Base-by-base conservation (phyloP, 2,329 filamentous ascomycete genomes). In the Ophioceras dolichostomum region DNA sequence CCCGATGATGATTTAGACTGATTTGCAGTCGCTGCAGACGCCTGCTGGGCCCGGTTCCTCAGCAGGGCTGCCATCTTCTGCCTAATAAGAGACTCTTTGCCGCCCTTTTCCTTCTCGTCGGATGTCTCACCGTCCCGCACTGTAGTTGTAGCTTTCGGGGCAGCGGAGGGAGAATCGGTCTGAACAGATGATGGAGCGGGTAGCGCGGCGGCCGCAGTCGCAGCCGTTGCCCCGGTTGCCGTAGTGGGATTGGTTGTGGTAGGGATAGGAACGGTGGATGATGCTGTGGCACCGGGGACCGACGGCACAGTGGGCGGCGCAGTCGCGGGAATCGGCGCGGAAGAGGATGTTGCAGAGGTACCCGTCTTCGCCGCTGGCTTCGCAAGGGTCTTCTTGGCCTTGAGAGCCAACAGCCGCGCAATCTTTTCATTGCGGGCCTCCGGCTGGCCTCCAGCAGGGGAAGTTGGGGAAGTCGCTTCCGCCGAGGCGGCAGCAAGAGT, bases 1-100 rank as follows among this genome's bases (percentile, higher is more conserved):
- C n/a, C n/a, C n/a, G n/a, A n/a, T n/a, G n/a, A n/a, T n/a, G n/a
- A n/a, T n/a, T n/a, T n/a, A n/a, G n/a, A n/a, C n/a, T n/a, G n/a
- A n/a, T n/a, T n/a, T n/a, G n/a, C n/a, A n/a, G n/a, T n/a, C n/a
- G n/a, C n/a, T n/a, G n/a, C n/a, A 14, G 28, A 24, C 9, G 39
- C 21, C n/a, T 24, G 31, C 24, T 46, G 38, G 14, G 32, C 27
- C 3, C 70, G 62, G 26, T 68, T 62, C 47, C 74, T 78, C 46
- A 76, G 76, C 17, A 91, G 60, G 17, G 80, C 80, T 41, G 86
- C 83, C 51, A 94, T 79, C 46, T 85, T 86, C 51, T 85, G 74
- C 45, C 84, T 76, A 33, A 88, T 67, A 22, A 87, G 60, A 41
- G 68, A 71, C 40, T 84, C 83, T 42, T 83, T 94, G 45, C 86